A percentile compares a stretch with the other conserved stretches of the same genome.
phyloP scores from a whole-genome alignment of 768 basidiomycete species.

The Suillus decipiens region DNA sequence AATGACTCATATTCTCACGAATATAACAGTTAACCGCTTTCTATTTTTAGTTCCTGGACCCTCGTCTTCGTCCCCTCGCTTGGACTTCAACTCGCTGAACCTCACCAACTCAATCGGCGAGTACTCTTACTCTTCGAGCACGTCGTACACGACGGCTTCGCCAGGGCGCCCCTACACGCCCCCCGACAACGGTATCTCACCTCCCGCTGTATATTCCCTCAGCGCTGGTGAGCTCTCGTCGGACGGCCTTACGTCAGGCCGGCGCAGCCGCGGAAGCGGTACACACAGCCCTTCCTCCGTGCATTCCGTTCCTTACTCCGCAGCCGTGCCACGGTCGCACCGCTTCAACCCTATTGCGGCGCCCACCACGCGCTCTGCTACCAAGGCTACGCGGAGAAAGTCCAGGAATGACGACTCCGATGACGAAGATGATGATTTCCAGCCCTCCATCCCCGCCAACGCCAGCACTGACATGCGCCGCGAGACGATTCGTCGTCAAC shows the following conservation, averaged over 20 bases:
- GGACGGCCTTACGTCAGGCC: constrained; percentile 65
- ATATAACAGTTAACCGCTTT: constrained; percentile 11
- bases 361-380: constrained; percentile 52
- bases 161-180: constrained; percentile 71
- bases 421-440: constrained; percentile 76
- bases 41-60: constrained; percentile 49
- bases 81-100: constrained; percentile 65
- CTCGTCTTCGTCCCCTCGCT: constrained; percentile 54
- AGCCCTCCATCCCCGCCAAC: constrained; percentile 46
- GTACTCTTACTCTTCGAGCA: constrained; percentile 56
- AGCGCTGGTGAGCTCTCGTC: constrained; percentile 73
- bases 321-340: constrained; percentile 71
- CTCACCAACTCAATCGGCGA: constrained; percentile 57
- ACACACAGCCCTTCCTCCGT: constrained; percentile 53
- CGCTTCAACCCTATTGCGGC: constrained; percentile 75
- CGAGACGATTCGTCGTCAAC: constrained; percentile 88
- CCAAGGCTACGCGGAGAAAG: constrained; percentile 50
- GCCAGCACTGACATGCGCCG: constrained; percentile 70
- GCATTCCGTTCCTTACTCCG: constrained; percentile 50
- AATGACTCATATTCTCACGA: neutral
- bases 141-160: constrained; percentile 53
- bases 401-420: constrained; percentile 67
- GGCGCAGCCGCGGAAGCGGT: constrained; percentile 71
- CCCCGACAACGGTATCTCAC: constrained; percentile 64
- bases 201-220: constrained; percentile 71